phyloP scores from a whole-genome alignment of 352 stramenopile species.

The Globisporangium nodosum region DNA sequence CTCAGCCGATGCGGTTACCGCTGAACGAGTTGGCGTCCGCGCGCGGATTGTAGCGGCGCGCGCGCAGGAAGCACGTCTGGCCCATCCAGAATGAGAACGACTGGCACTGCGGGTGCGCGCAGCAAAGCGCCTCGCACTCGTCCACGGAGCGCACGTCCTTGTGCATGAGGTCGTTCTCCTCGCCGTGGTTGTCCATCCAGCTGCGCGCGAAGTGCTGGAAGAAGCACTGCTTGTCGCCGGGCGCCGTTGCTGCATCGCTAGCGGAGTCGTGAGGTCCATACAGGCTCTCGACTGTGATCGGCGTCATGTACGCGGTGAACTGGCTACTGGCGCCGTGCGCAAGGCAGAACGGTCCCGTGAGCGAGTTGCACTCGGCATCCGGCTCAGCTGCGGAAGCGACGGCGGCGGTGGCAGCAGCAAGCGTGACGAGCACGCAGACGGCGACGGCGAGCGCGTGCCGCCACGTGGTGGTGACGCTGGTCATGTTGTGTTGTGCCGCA shows the following conservation, averaged over 20 bases:
- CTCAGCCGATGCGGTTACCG: slow-evolving; percentile 28
- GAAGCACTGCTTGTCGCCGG: slow-evolving; percentile 43
- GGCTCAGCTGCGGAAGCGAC: background rate
- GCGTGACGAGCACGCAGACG: background rate
- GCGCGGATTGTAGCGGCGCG: slow-evolving; percentile 29
- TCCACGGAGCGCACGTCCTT: slow-evolving; percentile 46
- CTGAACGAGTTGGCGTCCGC: slow-evolving; percentile 55
- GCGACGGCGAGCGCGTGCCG: background rate
- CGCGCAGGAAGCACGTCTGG: slow-evolving; percentile 64
- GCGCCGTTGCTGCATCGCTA: background rate
- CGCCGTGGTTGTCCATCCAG: slow-evolving; percentile 68
- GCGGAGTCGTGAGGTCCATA: background rate
- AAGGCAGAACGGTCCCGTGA: slow-evolving; percentile 59
- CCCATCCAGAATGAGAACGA: slow-evolving; percentile 73
- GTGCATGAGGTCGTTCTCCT: slow-evolving; percentile 58
- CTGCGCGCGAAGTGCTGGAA: slow-evolving; percentile 56
- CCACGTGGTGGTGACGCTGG: background rate
- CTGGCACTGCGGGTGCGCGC: slow-evolving; percentile 43
- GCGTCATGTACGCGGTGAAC: slow-evolving; percentile 58
- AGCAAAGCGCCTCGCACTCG: slow-evolving; percentile 65
- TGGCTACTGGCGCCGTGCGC: slow-evolving; percentile 24
- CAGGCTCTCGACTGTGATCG: slow-evolving; percentile 30
- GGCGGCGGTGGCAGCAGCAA: background rate
- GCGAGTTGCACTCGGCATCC: slow-evolving; percentile 41
- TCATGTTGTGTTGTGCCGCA: background rate